Evolutionary conservation across 2,329 filamentous ascomycete genomes (phyloP).

Genomic region (Aspergillus caelatus): DNA sequence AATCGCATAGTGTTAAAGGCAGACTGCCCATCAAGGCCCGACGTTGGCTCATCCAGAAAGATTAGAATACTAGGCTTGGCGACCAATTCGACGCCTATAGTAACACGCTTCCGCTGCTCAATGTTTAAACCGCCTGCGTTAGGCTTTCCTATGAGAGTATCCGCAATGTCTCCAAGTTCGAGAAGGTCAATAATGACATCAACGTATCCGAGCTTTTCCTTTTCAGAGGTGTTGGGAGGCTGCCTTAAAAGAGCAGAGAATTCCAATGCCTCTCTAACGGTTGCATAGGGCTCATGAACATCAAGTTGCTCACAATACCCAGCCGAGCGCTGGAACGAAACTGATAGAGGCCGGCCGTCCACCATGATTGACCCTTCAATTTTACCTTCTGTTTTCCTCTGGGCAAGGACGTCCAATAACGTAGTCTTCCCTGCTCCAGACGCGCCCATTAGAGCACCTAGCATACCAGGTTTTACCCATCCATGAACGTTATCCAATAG

Average conservation of each 20-base stretch:
- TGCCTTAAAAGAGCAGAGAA: slow-evolving; percentile 68
- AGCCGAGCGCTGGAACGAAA: slow-evolving; percentile 67
- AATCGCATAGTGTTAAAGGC: slow-evolving; percentile 69
- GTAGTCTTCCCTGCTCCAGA: slow-evolving; percentile 77
- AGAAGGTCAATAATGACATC: slow-evolving; percentile 65
- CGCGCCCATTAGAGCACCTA: slow-evolving; percentile 78
- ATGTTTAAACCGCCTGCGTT: slow-evolving; percentile 55
- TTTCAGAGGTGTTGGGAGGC: slow-evolving; percentile 51
- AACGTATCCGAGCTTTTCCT: slow-evolving; percentile 67
- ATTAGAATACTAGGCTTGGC: slow-evolving; percentile 68
- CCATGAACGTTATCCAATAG: slow-evolving; percentile 70
- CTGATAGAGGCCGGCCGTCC: slow-evolving; percentile 61
- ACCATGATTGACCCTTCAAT: slow-evolving; percentile 67
- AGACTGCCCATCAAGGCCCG: slow-evolving; percentile 68
- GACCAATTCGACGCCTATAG: slow-evolving; percentile 72
- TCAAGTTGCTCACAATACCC: slow-evolving; percentile 72
- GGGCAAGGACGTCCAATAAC: slow-evolving; percentile 72
- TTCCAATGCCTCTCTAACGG: slow-evolving; percentile 66
- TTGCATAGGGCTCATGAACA: slow-evolving; percentile 67
- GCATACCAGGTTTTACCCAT: slow-evolving; percentile 75
- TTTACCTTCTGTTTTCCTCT: slow-evolving; percentile 67
- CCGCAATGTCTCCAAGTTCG: slow-evolving; percentile 64
- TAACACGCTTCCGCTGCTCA: slow-evolving; percentile 69
- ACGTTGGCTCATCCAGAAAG: slow-evolving; percentile 72
- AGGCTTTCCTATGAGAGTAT: slow-evolving; percentile 58